Evolutionary conservation across 2,329 filamentous ascomycete species (phyloP).

Genomic region (Aschersonia sp.): DNA sequence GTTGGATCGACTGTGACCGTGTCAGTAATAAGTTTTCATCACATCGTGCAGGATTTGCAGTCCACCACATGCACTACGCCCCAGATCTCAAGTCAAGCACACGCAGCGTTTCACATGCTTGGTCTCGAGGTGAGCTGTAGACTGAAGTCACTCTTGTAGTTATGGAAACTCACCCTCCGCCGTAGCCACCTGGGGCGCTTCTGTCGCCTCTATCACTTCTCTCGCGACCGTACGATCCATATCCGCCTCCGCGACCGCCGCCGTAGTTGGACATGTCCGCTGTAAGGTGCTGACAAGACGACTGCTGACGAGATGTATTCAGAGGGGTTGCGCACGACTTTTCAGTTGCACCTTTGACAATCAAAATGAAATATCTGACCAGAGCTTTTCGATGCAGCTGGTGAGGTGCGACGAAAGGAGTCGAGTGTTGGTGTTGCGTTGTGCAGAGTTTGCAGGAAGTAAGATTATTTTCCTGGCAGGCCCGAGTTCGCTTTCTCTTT

Average conservation of each 20-base stretch:
- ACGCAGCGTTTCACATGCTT: not conserved
- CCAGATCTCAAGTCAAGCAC: not conserved
- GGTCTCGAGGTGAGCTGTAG: not conserved
- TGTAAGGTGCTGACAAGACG: not conserved
- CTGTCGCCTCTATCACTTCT: conserved; percentile 29
- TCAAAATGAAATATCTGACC: no score
- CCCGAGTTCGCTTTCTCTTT: conserved; percentile 10
- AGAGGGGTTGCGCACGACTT: not conserved
- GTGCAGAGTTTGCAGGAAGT: conserved; percentile 11
- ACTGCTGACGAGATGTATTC: not conserved
- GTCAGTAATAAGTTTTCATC: conserved; percentile 17
- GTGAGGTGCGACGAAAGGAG: conserved; percentile 8
- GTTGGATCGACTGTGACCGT: conserved; percentile 26
- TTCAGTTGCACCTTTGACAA: not conserved
- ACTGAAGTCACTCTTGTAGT: not conserved
- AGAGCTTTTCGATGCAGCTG: not conserved
- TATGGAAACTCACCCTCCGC: conserved; percentile 21
- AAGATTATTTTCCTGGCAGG: conserved; percentile 5
- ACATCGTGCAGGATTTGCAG: no score
- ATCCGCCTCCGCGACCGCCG: conserved; percentile 18
- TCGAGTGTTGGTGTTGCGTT: conserved; percentile 4
- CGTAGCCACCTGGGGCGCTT: conserved; percentile 19
- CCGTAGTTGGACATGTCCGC: conserved; percentile 30
- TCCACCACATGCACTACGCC: no score
- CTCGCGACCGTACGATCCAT: conserved; percentile 27